Percentiles rank a stretch among this genome's conserved stretches.
These are phyloP conservation scores for Rhizoctonia solani DNA, from an alignment of 1,284 basidiomycete genomes.

Conservation along the genomic window DNA sequence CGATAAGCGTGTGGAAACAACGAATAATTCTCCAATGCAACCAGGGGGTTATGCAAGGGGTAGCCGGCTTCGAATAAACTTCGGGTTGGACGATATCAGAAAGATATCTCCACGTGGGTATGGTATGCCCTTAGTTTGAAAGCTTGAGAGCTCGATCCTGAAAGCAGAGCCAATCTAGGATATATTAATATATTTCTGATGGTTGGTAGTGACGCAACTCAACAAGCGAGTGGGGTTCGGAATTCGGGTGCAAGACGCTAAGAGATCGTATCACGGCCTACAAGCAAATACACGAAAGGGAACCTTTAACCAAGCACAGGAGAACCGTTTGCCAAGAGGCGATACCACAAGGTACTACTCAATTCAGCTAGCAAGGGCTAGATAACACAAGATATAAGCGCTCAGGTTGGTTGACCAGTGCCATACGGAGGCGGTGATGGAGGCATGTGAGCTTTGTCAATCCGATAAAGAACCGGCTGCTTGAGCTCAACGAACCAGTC, in stretches of 20 bases:
- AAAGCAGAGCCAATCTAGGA: background rate
- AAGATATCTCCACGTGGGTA: background rate
- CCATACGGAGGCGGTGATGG: conserved; percentile 4
- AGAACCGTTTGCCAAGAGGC: background rate
- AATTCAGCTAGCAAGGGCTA: background rate
- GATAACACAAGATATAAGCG: no score
- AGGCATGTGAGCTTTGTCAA: conserved; percentile 11
- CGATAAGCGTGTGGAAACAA: conserved; percentile 9
- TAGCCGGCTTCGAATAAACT: background rate
- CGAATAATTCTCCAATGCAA: background rate
- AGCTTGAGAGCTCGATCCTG: background rate
- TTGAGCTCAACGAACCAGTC: background rate
- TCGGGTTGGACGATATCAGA: background rate
- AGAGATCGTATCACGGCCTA: background rate
- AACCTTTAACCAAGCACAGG: background rate
- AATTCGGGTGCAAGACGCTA: background rate
- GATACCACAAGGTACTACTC: background rate
- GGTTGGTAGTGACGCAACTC: background rate
- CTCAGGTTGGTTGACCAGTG: background rate
- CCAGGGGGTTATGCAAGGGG: background rate
- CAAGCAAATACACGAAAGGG: background rate
- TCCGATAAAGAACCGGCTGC: conserved; percentile 25
- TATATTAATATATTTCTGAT: background rate
- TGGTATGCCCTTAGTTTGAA: background rate
- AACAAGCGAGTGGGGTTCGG: background rate